Conservation (phyloP, 805 yeast species). For the Limtongia smithiae region DNA sequence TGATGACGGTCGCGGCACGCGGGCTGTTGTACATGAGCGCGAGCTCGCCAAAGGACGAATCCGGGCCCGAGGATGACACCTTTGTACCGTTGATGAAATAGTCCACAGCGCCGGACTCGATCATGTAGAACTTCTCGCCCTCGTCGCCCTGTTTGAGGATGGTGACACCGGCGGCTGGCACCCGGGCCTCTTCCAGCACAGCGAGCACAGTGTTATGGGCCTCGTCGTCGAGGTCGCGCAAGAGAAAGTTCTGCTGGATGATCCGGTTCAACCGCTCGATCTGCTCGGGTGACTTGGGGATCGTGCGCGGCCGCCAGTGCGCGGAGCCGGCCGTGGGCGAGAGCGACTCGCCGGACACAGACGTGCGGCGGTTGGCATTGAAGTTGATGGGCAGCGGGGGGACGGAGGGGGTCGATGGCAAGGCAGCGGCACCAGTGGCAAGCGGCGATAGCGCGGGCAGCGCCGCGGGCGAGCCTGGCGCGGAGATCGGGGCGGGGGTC, state of each 20-base stretch:
- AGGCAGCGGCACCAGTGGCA: neutral
- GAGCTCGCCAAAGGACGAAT: constrained; percentile 92
- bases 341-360: constrained; percentile 28
- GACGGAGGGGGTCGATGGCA: neutral
- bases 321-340: constrained; percentile 12
- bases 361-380: constrained; percentile 27
- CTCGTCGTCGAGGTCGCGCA: constrained; percentile 75
- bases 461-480: neutral
- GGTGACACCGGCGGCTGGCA: constrained; percentile 39
- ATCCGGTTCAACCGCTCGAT: constrained; percentile 62
- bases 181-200: constrained; percentile 74
- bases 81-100: constrained; percentile 66
- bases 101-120: constrained; percentile 81
- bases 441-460: too few species aligned
- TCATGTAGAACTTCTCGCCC: constrained; percentile 86
- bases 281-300: constrained; percentile 46
- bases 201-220: constrained; percentile 72
- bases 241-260: constrained; percentile 77
- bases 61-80: constrained; percentile 75
- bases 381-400: constrained; percentile 23
- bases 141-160: constrained; percentile 90
- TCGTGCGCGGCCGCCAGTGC: constrained; percentile 41
- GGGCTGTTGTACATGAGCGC: constrained; percentile 98
- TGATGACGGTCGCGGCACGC: constrained; percentile 90
- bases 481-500: neutral